Conservation (phyloP, 2,329 filamentous ascomycete genomes). For the Reticulascus tulasneorum region DNA sequence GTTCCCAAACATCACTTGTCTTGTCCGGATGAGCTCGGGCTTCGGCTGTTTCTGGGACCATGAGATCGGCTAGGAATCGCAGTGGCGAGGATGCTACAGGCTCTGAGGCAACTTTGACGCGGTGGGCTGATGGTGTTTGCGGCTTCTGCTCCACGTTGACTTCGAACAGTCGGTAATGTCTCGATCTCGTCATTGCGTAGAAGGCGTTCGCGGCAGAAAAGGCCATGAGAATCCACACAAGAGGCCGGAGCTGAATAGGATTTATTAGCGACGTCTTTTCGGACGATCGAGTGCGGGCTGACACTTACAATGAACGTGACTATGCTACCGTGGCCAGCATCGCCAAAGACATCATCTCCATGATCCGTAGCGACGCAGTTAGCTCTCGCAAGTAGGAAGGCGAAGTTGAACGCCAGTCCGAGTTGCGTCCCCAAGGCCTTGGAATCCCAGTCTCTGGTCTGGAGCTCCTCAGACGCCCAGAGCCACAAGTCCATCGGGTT, state of each 20-base stretch:
- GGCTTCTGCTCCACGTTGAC: slow-evolving; percentile 72
- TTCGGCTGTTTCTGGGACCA: slow-evolving; percentile 69
- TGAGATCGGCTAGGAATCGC: slow-evolving; percentile 64
- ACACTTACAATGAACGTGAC: slow-evolving; percentile 51
- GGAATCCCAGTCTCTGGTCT: slow-evolving; percentile 87
- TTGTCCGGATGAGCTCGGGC: slow-evolving; percentile 80
- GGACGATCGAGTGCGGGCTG: slow-evolving; percentile 2
- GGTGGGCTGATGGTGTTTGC: slow-evolving; percentile 78
- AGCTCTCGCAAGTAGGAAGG: slow-evolving; percentile 78
- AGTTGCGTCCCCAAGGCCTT: slow-evolving; percentile 71
- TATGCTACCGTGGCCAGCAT: slow-evolving; percentile 63
- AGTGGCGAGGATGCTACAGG: slow-evolving; percentile 75
- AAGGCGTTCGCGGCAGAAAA: slow-evolving; percentile 72
- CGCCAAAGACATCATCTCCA: slow-evolving; percentile 81
- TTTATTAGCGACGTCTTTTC: slow-evolving; percentile 13
- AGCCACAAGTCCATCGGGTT: slow-evolving; percentile 88
- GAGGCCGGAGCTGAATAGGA: slow-evolving; percentile 54
- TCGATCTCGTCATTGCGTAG: slow-evolving; percentile 76
- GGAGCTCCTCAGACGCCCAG: slow-evolving; percentile 88
- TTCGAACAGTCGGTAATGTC: slow-evolving; percentile 89
- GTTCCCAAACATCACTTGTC: slow-evolving; percentile 86
- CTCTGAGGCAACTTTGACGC: slow-evolving; percentile 84
- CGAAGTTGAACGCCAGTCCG: slow-evolving; percentile 71
- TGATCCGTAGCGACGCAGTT: slow-evolving; percentile 57
- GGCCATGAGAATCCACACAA: slow-evolving; percentile 65